Percentiles rank a stretch among this genome's conserved stretches.
Conservation (phyloP, 495 filamentous ascomycete species). For the Xylaria cubensis region DNA sequence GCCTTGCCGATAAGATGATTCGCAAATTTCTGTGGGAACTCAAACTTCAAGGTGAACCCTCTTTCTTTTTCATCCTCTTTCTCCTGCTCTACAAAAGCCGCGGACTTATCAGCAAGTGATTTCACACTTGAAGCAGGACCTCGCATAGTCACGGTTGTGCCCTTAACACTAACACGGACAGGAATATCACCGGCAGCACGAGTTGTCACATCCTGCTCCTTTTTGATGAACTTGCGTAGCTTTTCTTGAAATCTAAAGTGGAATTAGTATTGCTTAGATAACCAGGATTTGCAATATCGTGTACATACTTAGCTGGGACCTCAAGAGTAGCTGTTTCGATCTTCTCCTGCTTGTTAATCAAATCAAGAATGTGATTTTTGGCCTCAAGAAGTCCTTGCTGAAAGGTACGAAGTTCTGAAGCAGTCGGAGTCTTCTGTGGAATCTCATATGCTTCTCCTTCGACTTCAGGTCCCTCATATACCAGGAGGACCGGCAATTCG, state of each 20-base stretch:
- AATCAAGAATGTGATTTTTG: slow-evolving; percentile 68
- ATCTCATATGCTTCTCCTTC: slow-evolving; percentile 67
- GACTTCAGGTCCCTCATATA: slow-evolving; percentile 76
- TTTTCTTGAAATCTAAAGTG: slow-evolving; percentile 67
- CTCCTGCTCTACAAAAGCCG: slow-evolving; percentile 80
- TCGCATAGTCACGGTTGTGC: slow-evolving; percentile 69
- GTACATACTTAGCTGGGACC: slow-evolving; percentile 71
- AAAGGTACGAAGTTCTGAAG: slow-evolving; percentile 67
- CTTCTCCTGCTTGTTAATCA: slow-evolving; percentile 75
- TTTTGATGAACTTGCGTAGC: slow-evolving; percentile 75
- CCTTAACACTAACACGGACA: slow-evolving; percentile 66
- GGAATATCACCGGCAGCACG: slow-evolving; percentile 72
- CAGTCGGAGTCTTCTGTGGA: slow-evolving; percentile 63
- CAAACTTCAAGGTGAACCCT: slow-evolving; percentile 81
- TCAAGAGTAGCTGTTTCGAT: slow-evolving; percentile 70
- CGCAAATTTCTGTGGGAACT: slow-evolving; percentile 92
- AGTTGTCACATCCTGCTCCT: slow-evolving; percentile 67
- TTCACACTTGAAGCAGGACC: slow-evolving; percentile 77
- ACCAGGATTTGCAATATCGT: neutral
- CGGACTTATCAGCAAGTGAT: slow-evolving; percentile 70
- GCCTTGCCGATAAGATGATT: slow-evolving; percentile 91
- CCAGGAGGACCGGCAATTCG: slow-evolving; percentile 71
- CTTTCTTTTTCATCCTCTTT: slow-evolving; percentile 88
- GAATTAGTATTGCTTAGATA: slow-evolving; percentile 24
- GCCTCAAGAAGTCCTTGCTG: slow-evolving; percentile 75